Base-by-base conservation (phyloP, 192 early-diverging fungal species). In the Backusella tarrabulga region DNA sequence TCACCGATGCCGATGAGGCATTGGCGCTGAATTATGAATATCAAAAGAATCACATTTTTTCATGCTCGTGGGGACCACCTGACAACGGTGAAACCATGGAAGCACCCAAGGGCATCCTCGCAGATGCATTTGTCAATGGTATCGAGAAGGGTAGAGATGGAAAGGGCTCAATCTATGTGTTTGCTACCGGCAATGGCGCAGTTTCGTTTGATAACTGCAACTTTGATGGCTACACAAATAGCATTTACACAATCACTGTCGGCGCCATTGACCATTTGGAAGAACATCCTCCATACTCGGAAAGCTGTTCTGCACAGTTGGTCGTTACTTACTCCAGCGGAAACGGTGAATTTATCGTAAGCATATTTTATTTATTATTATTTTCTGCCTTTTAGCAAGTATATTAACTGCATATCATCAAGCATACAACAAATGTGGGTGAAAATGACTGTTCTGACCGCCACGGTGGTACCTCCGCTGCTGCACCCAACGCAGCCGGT, bases 161-260 rank as follows among this genome's bases (percentile, higher is more conserved):
- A 50, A 87, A 92, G 44, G 97, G 97, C 1, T 93, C 92, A 8
- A 85, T 99, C 14, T 99, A 87, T 77, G 95, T 99, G 2, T 99
- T 98, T 87, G 97, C 97, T 23, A 92, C 94, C 0, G 97, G 97
- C 29, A 99, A 99, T 76, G 97, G 97, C 6, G 96, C 91, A 0
- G 77, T 78, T 0, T 77, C 74, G 15, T 85, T 85, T 36, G 97
- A 99, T 75, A 95, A 99, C 81, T 99, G 97, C 80, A 98, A 98
- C 79, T 96, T 90, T 85, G 97, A 98, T 81, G 96, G 97, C 12
- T 98, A 97, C 82, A 96, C 96, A 7, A 99, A 99, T 79, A 94
- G 92, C 79, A 95, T 98, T 35, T 99, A 96, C 80, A 98, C 97
- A 1, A 92, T 99, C 41, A 96, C 95, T 34, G 92, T 99, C 46